Conservation (phyloP, 805 yeast species). For the Yamadazyma insecticola region DNA sequence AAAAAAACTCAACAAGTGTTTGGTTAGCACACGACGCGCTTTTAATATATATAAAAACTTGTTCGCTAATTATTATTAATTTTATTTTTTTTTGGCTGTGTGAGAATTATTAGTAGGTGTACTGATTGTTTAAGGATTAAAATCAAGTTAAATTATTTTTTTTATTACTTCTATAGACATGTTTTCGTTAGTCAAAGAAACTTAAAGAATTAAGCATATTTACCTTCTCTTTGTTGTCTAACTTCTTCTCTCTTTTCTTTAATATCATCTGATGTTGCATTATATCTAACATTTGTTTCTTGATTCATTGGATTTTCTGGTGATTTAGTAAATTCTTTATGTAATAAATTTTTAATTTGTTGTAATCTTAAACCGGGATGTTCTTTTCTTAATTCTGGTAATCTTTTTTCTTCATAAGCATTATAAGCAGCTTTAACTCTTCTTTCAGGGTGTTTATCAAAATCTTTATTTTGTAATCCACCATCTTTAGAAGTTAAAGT, state of each 20-base stretch:
- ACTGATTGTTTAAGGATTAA: too few relatives aligned
- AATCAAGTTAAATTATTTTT: too few relatives aligned
- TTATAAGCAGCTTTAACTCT: slow-evolving; percentile 77
- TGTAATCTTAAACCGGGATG: slow-evolving; percentile 76
- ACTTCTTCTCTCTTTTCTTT: slow-evolving; percentile 43
- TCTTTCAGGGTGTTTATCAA: slow-evolving; percentile 87
- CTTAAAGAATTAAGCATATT: slow-evolving; percentile 18
- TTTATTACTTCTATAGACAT: too few relatives aligned
- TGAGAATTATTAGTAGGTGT: too few relatives aligned
- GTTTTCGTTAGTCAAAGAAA: too few relatives aligned
- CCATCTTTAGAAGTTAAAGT: slow-evolving; percentile 55
- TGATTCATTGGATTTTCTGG: slow-evolving; percentile 85
- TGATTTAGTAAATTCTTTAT: slow-evolving; percentile 77
- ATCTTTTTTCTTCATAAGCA: slow-evolving; percentile 65
- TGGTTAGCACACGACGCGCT: too few relatives aligned
- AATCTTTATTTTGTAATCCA: slow-evolving; percentile 55
- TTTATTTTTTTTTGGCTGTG: too few relatives aligned
- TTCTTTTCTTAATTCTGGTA: slow-evolving; percentile 71
- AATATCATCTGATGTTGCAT: slow-evolving; percentile 56
- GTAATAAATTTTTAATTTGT: slow-evolving; percentile 68
- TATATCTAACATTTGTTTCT: slow-evolving; percentile 56
- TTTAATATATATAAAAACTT: too few relatives aligned
- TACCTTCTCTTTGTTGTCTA: slow-evolving; percentile 44
- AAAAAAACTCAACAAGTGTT: too few relatives aligned
- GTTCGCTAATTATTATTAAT: too few relatives aligned